These are phyloP conservation scores for Warburgia ugandensis DNA, from an alignment of 164 flowering plant species.

Conservation along the genomic window DNA sequence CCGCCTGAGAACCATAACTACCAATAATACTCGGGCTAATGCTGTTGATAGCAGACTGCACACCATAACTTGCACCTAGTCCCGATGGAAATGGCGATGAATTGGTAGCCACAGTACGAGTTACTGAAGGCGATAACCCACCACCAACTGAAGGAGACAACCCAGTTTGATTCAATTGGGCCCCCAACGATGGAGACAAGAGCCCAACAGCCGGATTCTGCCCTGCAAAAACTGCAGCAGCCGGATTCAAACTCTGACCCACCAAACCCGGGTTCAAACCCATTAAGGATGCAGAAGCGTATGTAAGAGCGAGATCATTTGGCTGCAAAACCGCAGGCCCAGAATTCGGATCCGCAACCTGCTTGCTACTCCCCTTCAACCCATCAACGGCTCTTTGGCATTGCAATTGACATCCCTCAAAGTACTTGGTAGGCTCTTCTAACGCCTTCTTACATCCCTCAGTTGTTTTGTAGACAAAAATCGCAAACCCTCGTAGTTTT, in stretches of 20 bases:
- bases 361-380: slow-evolving; percentile 11
- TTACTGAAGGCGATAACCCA: slow-evolving; percentile 19
- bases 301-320: slow-evolving; percentile 6
- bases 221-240: slow-evolving; percentile 15
- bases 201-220: slow-evolving; percentile 24
- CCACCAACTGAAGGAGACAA: slow-evolving; percentile 10
- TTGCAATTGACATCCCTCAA: slow-evolving; percentile 27
- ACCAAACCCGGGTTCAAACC: slow-evolving; percentile 26
- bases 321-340: slow-evolving; percentile 9
- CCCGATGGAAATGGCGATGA: too few relatives aligned
- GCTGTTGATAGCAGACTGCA: slow-evolving; percentile 24
- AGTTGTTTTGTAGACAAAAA: slow-evolving; percentile 26
- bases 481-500: slow-evolving; percentile 28
- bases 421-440: slow-evolving; percentile 29
- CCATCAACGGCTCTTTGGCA: slow-evolving; percentile 31
- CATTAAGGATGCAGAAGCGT: slow-evolving; percentile 8
- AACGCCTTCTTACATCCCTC: slow-evolving; percentile 29
- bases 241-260: slow-evolving; percentile 14
- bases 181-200: too few relatives aligned
- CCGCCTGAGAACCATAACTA: slow-evolving; percentile 36
- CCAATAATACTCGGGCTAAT: slow-evolving; percentile 34
- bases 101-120: slow-evolving; percentile 10
- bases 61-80: slow-evolving; percentile 19
- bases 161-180: too few relatives aligned
- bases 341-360: neutral